Evolutionary conservation across 768 basidiomycete genomes (phyloP), one percentile per base, ranked within the genome.

Genomic region (Hygrophorus pudorinus): DNA sequence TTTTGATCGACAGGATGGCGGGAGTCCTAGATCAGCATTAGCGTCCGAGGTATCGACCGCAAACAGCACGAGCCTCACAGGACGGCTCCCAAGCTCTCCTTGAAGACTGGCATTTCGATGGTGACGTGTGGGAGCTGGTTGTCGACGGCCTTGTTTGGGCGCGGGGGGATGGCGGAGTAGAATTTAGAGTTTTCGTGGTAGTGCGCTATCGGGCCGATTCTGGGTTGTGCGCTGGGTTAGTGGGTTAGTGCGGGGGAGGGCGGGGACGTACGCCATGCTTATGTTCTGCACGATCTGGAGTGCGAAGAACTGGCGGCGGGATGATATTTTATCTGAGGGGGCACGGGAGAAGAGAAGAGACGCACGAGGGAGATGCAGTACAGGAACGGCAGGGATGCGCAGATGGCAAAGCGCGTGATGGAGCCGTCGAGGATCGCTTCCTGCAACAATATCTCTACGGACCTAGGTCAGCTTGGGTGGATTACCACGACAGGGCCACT

Each of bases 41-140:
- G 16, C 24, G 21, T 9, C 8, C 4, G 4, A 4, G 14, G 10
- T 17, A 29, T 17, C 8, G 40, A 9, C 41, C 27, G 13, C n/a
- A n/a, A n/a, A 20, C n/a, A 13, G 20, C 5, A 11, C 17, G 5
- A 28, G 33, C 12, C 76, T 51, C 49, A 82, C 75, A 88, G 72
- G 0, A 85, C 85, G 30, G 72, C 61, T 21, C 78, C 72, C 24
- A 88, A 62, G 50, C 75, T 76, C 57, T 88, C 85, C 52, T 88
- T 90, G 67, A 89, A 91, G 20, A 91, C 87, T 0, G 89, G 73
- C 76, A 92, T 77, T 61, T 90, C 78, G 45, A 92, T 77, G 0
- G 84, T 84, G 28, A 88, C 70, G 53, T 87, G 85, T 1, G 85
- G 85, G 0, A 88, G 69, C 49, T 65, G 64, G 5, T 70, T 65